These are phyloP conservation scores for Phytophthora tubulina DNA, from an alignment of 352 stramenopile species.

Conservation along the genomic window DNA sequence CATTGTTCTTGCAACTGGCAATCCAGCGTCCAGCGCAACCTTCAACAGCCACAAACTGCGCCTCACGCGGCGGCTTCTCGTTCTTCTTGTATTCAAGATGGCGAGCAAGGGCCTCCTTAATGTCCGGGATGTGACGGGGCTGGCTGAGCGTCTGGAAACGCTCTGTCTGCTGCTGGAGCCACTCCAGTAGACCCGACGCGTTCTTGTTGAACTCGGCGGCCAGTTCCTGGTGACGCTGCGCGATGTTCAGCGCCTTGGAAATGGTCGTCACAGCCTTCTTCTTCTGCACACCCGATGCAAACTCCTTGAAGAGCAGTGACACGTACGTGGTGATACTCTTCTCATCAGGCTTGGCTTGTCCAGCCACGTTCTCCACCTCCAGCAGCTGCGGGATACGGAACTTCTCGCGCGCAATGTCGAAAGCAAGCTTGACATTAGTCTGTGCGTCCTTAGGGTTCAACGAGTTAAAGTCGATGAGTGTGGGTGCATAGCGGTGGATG, in stretches of 20 bases:
- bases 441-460: conserved; percentile 70
- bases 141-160: conserved; percentile 80
- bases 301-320: conserved; percentile 92
- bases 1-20: conserved; percentile 90
- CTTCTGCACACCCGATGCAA: conserved; percentile 90
- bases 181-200: conserved; percentile 77
- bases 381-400: conserved; percentile 91
- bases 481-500: conserved; percentile 92
- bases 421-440: conserved; percentile 85
- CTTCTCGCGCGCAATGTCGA: conserved; percentile 85
- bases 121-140: conserved; percentile 73
- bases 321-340: conserved; percentile 95
- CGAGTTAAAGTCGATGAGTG: conserved; percentile 85
- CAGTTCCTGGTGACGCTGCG: conserved; percentile 89
- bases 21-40: conserved; percentile 84
- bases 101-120: conserved; percentile 67
- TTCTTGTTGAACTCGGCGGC: conserved; percentile 77
- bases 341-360: conserved; percentile 88
- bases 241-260: conserved; percentile 91
- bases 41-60: conserved; percentile 84
- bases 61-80: conserved; percentile 85
- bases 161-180: conserved; percentile 74
- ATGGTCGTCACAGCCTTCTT: conserved; percentile 92
- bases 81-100: conserved; percentile 91
- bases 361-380: conserved; percentile 88